These are phyloP conservation scores for Adenanthera pavonina DNA, from an alignment of 306 rosid species.

Conservation along the genomic window DNA sequence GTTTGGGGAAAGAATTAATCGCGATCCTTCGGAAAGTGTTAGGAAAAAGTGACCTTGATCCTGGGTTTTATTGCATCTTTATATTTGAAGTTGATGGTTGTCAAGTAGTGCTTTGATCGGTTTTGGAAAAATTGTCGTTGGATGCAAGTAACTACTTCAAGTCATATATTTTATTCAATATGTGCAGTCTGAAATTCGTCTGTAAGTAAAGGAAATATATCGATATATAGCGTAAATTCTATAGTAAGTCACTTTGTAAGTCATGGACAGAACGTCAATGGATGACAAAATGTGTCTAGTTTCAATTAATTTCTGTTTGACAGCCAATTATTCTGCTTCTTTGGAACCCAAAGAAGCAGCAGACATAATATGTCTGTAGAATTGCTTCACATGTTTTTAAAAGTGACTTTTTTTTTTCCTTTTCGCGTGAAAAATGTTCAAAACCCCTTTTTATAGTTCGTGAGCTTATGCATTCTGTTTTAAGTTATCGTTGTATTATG, in stretches of 20 bases:
- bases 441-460: not conserved
- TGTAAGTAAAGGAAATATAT: not conserved
- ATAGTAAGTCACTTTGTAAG: too few species aligned
- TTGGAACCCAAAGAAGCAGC: not conserved
- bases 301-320: too few species aligned
- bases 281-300: too few species aligned
- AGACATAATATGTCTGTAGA: not conserved
- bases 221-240: too few species aligned
- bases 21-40: not conserved
- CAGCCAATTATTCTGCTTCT: too few species aligned
- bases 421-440: too few species aligned
- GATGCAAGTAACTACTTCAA: slow-evolving; percentile 4
- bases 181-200: not conserved
- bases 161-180: not conserved
- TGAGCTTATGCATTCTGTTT: not conserved
- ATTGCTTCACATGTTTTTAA: not conserved
- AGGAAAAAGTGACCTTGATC: not conserved
- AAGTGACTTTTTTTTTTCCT: not conserved
- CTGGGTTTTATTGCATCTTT: not conserved
- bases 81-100: slow-evolving; percentile 2
- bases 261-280: too few species aligned
- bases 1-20: not conserved
- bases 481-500: slow-evolving; percentile 16
- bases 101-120: slow-evolving; percentile 24
- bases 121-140: not conserved